Conservation (phyloP, 1,284 basidiomycete species). For the Somion occarium region DNA sequence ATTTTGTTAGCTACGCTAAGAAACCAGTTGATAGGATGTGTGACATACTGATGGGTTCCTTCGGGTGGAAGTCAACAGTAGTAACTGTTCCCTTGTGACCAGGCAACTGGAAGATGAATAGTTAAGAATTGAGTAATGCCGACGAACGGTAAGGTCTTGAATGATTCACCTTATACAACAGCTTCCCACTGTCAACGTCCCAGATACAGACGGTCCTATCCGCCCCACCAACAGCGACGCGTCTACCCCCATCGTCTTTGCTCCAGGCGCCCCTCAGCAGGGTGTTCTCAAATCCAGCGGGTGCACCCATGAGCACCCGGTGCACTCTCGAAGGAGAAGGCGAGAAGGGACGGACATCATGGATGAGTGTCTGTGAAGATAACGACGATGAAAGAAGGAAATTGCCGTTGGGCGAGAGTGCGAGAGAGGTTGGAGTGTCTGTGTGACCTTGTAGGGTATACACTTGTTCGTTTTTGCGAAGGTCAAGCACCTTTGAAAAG, state of each 20-base stretch:
- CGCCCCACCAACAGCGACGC: constrained; percentile 76
- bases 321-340: constrained; percentile 77
- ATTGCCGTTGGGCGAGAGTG: constrained; percentile 82
- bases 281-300: constrained; percentile 87
- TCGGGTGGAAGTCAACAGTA: constrained; percentile 86
- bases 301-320: constrained; percentile 76
- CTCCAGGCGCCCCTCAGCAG: constrained; percentile 82
- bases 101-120: constrained; percentile 53
- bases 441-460: constrained; percentile 77
- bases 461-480: constrained; percentile 76
- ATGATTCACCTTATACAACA: constrained; percentile 74
- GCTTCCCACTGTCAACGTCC: constrained; percentile 84
- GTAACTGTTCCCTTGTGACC: constrained; percentile 94
- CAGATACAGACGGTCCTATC: constrained; percentile 88
- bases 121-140: constrained; percentile 4
- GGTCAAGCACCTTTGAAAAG: constrained; percentile 68
- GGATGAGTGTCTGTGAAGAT: constrained; percentile 82
- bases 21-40: neutral
- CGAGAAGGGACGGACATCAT: constrained; percentile 90
- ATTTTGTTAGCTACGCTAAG: too few relatives aligned
- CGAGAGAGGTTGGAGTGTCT: constrained; percentile 86
- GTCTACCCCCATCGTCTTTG: constrained; percentile 63
- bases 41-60: constrained; percentile 82
- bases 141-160: neutral
- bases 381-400: constrained; percentile 85